Evolutionary conservation across 148 eudicot species (phyloP).

Genomic region (Nepenthes mirabilis): DNA sequence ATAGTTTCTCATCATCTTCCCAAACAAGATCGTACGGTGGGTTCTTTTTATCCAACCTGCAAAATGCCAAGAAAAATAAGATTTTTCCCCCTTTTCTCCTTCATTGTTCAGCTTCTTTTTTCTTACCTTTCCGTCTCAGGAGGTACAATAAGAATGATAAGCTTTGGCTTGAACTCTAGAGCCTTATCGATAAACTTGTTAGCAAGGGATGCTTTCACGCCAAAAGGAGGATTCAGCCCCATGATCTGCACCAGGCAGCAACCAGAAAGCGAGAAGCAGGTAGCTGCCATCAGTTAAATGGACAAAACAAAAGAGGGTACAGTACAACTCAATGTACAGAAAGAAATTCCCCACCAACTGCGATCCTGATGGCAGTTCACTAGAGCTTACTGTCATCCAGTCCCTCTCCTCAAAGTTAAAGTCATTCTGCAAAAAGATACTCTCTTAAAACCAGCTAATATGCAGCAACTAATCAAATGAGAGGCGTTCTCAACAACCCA

Average conservation of each 20-base stretch:
- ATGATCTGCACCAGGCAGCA: slow-evolving; percentile 40
- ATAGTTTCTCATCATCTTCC: slow-evolving; percentile 61
- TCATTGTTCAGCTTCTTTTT: too few species aligned
- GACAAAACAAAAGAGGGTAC: not conserved
- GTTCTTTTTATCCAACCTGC: slow-evolving; percentile 60
- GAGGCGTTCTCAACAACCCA: too few species aligned
- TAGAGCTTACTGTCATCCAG: slow-evolving; percentile 36
- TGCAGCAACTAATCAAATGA: not conserved
- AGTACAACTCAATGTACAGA: not conserved
- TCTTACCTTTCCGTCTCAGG: slow-evolving; percentile 56
- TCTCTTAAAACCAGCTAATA: slow-evolving; percentile 2
- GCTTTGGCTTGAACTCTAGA: slow-evolving; percentile 76
- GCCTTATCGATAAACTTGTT: slow-evolving; percentile 83
- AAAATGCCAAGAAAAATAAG: slow-evolving; percentile 2
- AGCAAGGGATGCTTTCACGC: slow-evolving; percentile 57
- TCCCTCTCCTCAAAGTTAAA: slow-evolving; percentile 54
- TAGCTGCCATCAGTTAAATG: slow-evolving; percentile 1
- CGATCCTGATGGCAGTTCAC: slow-evolving; percentile 48
- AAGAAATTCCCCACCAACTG: slow-evolving; percentile 25
- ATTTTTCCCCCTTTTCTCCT: not conserved
- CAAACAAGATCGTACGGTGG: slow-evolving; percentile 65
- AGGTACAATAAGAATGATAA: slow-evolving; percentile 77
- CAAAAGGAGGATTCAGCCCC: slow-evolving; percentile 94
- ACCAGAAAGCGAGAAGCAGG: not conserved
- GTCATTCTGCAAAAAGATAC: slow-evolving; percentile 32